Percentiles rank a stretch among this genome's conserved stretches.
Evolutionary conservation across 2,329 filamentous ascomycete genomes (phyloP).

Genomic region (Lecanoromycetidae sp.): DNA sequence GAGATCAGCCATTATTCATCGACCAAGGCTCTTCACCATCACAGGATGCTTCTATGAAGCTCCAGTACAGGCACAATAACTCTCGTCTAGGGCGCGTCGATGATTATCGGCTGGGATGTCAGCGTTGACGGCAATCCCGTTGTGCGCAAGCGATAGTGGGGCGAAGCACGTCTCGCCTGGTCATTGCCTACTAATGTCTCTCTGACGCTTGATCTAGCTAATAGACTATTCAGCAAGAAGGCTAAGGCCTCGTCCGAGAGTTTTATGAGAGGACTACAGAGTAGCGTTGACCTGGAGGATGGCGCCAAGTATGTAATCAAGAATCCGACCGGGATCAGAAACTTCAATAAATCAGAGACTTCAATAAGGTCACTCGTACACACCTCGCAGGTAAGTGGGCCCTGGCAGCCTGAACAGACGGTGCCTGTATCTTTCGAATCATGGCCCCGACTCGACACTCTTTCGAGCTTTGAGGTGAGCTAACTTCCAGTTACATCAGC

Average conservation of each 20-base stretch:
- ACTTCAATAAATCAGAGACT: slow-evolving; percentile 16
- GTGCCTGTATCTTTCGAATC: too few species aligned
- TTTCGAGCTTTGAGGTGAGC: neutral
- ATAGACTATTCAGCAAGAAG: slow-evolving; percentile 23
- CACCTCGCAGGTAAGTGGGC: slow-evolving; percentile 22
- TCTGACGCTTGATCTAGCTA: slow-evolving; percentile 28
- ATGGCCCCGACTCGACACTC: too few species aligned
- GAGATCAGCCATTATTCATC: neutral
- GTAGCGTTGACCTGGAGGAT: slow-evolving; percentile 25
- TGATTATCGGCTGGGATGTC: slow-evolving; percentile 30
- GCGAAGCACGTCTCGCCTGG: slow-evolving; percentile 18
- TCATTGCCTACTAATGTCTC: slow-evolving; percentile 23
- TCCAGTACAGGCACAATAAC: slow-evolving; percentile 21
- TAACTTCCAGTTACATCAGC: slow-evolving; percentile 17
- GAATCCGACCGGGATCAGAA: too few species aligned
- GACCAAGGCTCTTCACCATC: neutral
- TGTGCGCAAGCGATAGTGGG: neutral
- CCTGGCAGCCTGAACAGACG: neutral
- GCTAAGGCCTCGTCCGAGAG: slow-evolving; percentile 22
- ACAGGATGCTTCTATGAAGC: too few species aligned
- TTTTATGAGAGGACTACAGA: slow-evolving; percentile 23
- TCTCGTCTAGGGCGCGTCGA: slow-evolving; percentile 31
- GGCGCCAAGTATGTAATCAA: slow-evolving; percentile 17
- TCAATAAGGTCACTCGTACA: slow-evolving; percentile 25
- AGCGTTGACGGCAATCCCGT: slow-evolving; percentile 22